These are phyloP conservation scores for Singerocomus inundabilis DNA, from an alignment of 1,284 basidiomycete genomes.

Conservation along the genomic window DNA sequence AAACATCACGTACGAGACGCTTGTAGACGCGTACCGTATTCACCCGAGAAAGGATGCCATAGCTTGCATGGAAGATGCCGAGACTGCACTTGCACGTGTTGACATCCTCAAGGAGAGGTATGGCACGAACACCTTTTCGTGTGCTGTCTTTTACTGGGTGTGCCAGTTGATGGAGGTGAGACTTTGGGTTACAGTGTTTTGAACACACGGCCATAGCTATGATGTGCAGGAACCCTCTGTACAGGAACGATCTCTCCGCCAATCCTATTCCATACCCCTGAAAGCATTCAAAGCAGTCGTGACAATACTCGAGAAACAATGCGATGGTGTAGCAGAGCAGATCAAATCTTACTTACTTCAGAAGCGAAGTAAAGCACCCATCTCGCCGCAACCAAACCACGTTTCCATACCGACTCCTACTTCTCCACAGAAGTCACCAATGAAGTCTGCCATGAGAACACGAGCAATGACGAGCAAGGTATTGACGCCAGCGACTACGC, in stretches of 20 bases:
- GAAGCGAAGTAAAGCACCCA: slow-evolving; percentile 1
- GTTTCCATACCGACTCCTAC: neutral
- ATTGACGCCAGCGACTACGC: slow-evolving; percentile 8
- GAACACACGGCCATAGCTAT: neutral
- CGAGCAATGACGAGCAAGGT: neutral
- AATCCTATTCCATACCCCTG: slow-evolving; percentile 15
- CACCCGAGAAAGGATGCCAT: slow-evolving; percentile 11
- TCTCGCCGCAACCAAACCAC: neutral
- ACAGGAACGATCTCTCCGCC: slow-evolving; percentile 18
- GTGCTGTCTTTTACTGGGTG: slow-evolving; percentile 35
- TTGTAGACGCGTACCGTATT: slow-evolving; percentile 22
- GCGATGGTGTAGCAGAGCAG: slow-evolving; percentile 27
- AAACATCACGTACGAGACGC: slow-evolving; percentile 22
- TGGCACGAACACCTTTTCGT: slow-evolving; percentile 17
- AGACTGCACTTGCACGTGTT: slow-evolving; percentile 17
- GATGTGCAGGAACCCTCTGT: slow-evolving; percentile 22
- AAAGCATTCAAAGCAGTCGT: slow-evolving; percentile 24
- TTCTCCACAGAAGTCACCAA: slow-evolving; percentile 23
- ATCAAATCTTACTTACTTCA: slow-evolving; percentile 17
- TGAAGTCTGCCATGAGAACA: slow-evolving; percentile 15
- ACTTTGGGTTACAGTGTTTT: neutral
- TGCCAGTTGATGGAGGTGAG: slow-evolving; percentile 33
- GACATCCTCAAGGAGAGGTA: slow-evolving; percentile 21
- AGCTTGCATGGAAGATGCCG: slow-evolving; percentile 31
- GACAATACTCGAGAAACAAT: slow-evolving; percentile 23